A percentile compares a stretch with the other conserved stretches of the same genome.
These are phyloP conservation scores for Colletotrichum sp. DNA, from an alignment of 2,329 filamentous ascomycete genomes.

Conservation along the genomic window DNA sequence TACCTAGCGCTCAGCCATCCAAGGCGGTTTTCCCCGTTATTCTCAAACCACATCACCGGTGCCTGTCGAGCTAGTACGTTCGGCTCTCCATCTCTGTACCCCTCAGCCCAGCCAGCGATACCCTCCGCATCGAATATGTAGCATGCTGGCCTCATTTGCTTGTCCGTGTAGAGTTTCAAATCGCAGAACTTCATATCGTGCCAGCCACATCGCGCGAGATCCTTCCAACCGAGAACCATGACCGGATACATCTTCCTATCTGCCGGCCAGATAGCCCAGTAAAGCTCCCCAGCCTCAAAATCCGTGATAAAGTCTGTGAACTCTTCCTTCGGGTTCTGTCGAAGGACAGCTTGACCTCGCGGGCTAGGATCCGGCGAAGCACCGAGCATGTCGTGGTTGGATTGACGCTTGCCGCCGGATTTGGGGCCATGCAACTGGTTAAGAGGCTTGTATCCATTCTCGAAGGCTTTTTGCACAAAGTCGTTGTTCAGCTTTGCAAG, in stretches of 20 bases:
- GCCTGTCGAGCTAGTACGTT: conserved; percentile 15
- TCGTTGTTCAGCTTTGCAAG: conserved; percentile 20
- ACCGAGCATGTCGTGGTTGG: neutral
- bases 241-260: conserved; percentile 18
- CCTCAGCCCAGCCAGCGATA: conserved; percentile 22
- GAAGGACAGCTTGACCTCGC: neutral
- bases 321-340: neutral
- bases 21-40: conserved; percentile 18
- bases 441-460: conserved; percentile 20
- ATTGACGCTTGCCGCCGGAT: conserved; percentile 14
- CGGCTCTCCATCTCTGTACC: conserved; percentile 18
- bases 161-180: neutral
- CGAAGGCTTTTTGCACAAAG: conserved; percentile 15
- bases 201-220: conserved; percentile 11
- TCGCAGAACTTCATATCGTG: conserved; percentile 4
- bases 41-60: conserved; percentile 24
- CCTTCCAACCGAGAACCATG: conserved; percentile 23
- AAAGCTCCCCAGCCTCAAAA: conserved; percentile 20
- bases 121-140: conserved; percentile 16
- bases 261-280: conserved; percentile 17
- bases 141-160: conserved; percentile 6
- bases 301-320: conserved; percentile 12
- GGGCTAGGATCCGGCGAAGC: neutral
- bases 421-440: conserved; percentile 18
- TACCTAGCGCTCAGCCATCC: conserved; percentile 8